Evolutionary conservation across 805 yeast species (phyloP), one percentile per base, ranked within the genome.

Genomic region (Ogataea nakhonphanomensis): DNA sequence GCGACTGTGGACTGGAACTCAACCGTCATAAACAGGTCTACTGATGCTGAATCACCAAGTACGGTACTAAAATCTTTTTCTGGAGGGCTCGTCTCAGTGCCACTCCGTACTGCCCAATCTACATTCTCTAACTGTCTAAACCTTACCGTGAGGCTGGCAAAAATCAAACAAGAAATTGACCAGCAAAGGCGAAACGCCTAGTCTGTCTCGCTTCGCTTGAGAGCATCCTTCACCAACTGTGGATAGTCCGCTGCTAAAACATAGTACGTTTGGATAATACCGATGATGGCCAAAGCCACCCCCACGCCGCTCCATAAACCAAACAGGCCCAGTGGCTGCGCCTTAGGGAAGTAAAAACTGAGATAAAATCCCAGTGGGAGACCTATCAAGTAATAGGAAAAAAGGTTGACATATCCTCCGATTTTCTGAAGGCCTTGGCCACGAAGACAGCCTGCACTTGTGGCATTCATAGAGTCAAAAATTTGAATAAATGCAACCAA

Each of bases 301-400:
- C 58, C 61, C 34, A 61, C 58, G 41, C 67, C 67, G 13, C 42
- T 34, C 67, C 67, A 67, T 13, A 75, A 45, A 2, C 67, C 67
- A 33, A 47, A 35, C 13, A 63, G 42, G 10, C 76, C 74, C 45
- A 73, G 55, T 3, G 62, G 57, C 41, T 50, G 45, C 25, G 35
- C 55, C 11, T 34, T 22, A 13, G 73, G 71, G 20, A 64, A 65
- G 12, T 62, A 54, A 55, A 76, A 77, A 21, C 86, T 80, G n/a
- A 84, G 65, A 12, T 71, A 50, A 24, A 77, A 66, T 0, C 86
- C 83, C 17, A 80, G 49, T 0, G 95, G 95, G 30, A 84, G 62
- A 1, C 88, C 91, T 46, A 83, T 59, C 2, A 74, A 69, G 59
- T 86, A 86, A 60, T 86, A 86, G 0, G 81, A 71, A 20, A 81